Conservation (phyloP, 805 yeast genomes). For the Candida maltosa region DNA sequence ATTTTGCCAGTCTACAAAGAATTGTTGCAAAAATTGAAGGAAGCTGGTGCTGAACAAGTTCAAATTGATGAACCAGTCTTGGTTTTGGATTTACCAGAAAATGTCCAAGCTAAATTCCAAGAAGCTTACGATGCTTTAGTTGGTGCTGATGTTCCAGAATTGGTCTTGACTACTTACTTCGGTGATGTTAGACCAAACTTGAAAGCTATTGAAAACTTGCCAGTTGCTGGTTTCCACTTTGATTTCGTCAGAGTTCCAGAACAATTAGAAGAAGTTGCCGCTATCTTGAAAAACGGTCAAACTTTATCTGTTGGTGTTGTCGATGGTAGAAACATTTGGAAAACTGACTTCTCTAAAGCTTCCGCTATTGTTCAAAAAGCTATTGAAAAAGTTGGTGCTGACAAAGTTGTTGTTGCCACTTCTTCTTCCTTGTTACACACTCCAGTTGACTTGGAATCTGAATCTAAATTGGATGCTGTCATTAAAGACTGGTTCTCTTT, state of each 20-base stretch:
- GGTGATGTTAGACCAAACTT: conserved; percentile 99
- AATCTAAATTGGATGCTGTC: conserved; percentile 84
- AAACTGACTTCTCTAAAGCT: conserved; percentile 89
- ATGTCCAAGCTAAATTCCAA: conserved; percentile 82
- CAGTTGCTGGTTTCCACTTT: conserved; percentile 94
- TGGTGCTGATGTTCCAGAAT: conserved; percentile 66
- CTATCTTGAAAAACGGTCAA: conserved; percentile 67
- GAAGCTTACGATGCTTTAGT: conserved; percentile 78
- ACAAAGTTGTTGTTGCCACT: conserved; percentile 79
- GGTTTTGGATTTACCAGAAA: conserved; percentile 87
- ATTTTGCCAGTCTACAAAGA: conserved; percentile 90
- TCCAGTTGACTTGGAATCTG: conserved; percentile 93
- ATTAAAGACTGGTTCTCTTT: conserved; percentile 98
- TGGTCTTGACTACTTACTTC: conserved; percentile 87
- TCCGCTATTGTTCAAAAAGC: conserved; percentile 79
- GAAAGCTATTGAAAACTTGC: conserved; percentile 80
- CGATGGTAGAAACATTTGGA: conserved; percentile 99
- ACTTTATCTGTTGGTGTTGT: conserved; percentile 93
- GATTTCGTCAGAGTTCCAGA: conserved; percentile 96
- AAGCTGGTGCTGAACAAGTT: conserved; percentile 91
- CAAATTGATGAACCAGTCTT: conserved; percentile 98
- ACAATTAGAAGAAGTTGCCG: conserved; percentile 82
- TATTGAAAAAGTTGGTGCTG: conserved; percentile 80
- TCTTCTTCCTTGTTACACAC: conserved; percentile 97
- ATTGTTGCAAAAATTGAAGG: conserved; percentile 80